These are phyloP conservation scores for Xylaria sp. DNA, from an alignment of 2,329 filamentous ascomycete species.

Conservation along the genomic window DNA sequence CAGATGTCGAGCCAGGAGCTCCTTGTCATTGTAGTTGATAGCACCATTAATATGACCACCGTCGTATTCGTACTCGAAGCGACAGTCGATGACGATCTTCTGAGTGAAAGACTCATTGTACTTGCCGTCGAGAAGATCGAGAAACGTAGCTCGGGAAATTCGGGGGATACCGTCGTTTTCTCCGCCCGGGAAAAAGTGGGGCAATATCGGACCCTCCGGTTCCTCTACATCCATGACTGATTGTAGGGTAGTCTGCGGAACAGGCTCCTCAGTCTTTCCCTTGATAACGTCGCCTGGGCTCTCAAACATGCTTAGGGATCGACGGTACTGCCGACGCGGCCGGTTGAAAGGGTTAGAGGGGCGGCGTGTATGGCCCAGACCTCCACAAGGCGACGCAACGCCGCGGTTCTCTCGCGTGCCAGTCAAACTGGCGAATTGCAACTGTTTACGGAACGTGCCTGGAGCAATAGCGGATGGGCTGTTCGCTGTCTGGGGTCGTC, in stretches of 20 bases:
- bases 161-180: conserved; percentile 88
- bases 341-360: conserved; percentile 76
- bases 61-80: conserved; percentile 98
- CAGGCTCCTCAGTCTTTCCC: conserved; percentile 72
- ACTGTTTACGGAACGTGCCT: conserved; percentile 66
- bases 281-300: conserved; percentile 88
- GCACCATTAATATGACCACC: conserved; percentile 95
- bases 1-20: conserved; percentile 80
- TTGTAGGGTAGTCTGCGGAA: conserved; percentile 68
- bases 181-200: conserved; percentile 84
- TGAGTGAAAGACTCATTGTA: conserved; percentile 81
- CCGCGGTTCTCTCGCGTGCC: conserved; percentile 63
- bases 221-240: conserved; percentile 89
- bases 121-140: conserved; percentile 88
- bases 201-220: conserved; percentile 76
- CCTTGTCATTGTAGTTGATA: conserved; percentile 97
- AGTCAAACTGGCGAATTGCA: conserved; percentile 71
- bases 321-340: conserved; percentile 87
- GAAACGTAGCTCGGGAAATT: conserved; percentile 82
- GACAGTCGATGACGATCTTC: conserved; percentile 91
- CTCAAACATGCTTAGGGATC: conserved; percentile 98
- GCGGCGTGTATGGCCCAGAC: conserved; percentile 76
- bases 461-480: conserved; percentile 66
- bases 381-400: conserved; percentile 79
- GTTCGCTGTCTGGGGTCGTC: conserved; percentile 69